Evolutionary conservation across 106 monocot genomes (phyloP), one percentile per base, ranked within the genome.

Genomic region (Dendrobium catenatum): DNA sequence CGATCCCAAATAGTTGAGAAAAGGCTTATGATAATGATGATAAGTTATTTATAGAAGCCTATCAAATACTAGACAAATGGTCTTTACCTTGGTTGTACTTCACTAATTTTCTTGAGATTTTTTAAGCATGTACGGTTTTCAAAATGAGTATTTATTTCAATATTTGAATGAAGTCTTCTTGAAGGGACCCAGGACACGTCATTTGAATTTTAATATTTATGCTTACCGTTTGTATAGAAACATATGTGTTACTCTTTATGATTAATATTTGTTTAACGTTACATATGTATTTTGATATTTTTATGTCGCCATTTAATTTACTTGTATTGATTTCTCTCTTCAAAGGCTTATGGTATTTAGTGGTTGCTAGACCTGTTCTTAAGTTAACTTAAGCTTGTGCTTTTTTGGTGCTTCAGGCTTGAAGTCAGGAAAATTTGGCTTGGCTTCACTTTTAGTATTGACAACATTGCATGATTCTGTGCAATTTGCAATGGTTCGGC

Each of bases 401-500:
- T 40, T 2, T 27, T 70, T 70, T 37, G 40, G 70, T 70, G 29
- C 33, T 70, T 70, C 37, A 70, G 70, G 26, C n/a, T 66, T 66
- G 9, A 66, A 66, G 26, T 70, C 37, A 70, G 29, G 13, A 31
- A 70, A 33, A 29, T 2, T 37, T 6, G 37, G 61, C 15, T 29
- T 15, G 5, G 13, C 70, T 37, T 37, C 70, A 33, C 70, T 70
- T 70, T 29, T 10, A 37, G 11, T 70, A 70, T 70, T 70, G 6
- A 13, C 70, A 33, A 37, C 70, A 70, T 16, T 70, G 15, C 37
- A 37, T 70, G 37, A 70, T 11, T 70, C 70, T 70, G 37, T 74
- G n/a, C 5, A 74, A 42, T 42, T n/a, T 44, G 43, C 64, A 9
- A 86, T 86, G 86, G 79, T 31, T 19, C 79, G 68, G 17, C 41